Percentiles rank a stretch among this genome's conserved stretches.
Conservation (phyloP, 768 basidiomycete genomes). For the Russula griseocarnosa region DNA sequence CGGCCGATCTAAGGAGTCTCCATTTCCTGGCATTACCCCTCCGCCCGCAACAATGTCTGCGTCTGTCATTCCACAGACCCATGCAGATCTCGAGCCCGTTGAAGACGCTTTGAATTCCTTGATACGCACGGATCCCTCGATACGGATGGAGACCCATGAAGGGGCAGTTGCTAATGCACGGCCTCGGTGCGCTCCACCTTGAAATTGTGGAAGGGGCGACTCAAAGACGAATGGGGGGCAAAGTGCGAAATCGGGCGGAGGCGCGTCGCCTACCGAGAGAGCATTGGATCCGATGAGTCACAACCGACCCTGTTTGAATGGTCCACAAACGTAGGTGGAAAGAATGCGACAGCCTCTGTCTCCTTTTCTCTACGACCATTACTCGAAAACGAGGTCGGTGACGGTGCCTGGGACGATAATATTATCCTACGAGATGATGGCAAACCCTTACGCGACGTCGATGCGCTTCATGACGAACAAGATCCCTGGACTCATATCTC, state of each 20-base stretch:
- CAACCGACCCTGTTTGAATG: slow-evolving; percentile 43
- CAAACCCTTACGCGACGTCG: slow-evolving; percentile 49
- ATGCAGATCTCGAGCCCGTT: slow-evolving; percentile 72
- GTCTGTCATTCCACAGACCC: slow-evolving; percentile 75
- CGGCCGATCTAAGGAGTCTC: slow-evolving; percentile 36
- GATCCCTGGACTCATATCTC: slow-evolving; percentile 54
- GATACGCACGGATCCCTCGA: slow-evolving; percentile 84
- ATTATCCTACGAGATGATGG: slow-evolving; percentile 56
- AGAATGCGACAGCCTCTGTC: slow-evolving; percentile 47
- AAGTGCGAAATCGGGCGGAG: slow-evolving; percentile 73
- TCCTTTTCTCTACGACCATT: slow-evolving; percentile 55
- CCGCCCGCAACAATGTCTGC: slow-evolving; percentile 85
- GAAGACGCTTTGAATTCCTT: slow-evolving; percentile 69
- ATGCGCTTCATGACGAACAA: slow-evolving; percentile 40
- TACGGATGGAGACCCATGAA: slow-evolving; percentile 73
- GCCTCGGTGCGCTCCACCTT: slow-evolving; percentile 81
- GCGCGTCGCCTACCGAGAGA: slow-evolving; percentile 79
- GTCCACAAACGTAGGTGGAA: slow-evolving; percentile 62
- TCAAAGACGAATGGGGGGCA: slow-evolving; percentile 75
- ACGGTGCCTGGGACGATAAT: slow-evolving; percentile 75
- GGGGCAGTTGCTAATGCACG: slow-evolving; percentile 83
- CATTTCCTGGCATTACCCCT: slow-evolving; percentile 61
- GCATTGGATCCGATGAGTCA: slow-evolving; percentile 34
- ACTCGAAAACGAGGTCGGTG: slow-evolving; percentile 52
- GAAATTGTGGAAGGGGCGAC: slow-evolving; percentile 83